Percentiles rank a stretch among this genome's conserved stretches.
Conservation (phyloP, 1,284 basidiomycete genomes). For the Pseudozyma sp. region DNA sequence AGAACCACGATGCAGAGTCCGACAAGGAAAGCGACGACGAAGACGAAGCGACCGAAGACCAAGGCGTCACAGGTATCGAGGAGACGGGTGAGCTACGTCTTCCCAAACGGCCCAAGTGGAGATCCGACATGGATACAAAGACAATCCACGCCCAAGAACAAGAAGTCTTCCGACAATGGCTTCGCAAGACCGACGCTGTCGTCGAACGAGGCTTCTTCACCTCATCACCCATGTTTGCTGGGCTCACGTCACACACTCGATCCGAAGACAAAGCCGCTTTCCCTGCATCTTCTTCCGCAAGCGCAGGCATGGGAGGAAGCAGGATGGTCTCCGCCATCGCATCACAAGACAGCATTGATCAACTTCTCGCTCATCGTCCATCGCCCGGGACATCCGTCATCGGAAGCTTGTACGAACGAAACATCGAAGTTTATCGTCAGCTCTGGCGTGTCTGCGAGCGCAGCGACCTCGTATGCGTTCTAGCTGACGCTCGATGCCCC, state of each 20-base stretch:
- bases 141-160: conserved; percentile 53
- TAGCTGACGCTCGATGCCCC: conserved; percentile 88
- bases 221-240: conserved; percentile 43
- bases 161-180: conserved; percentile 56
- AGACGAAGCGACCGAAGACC: conserved; percentile 10
- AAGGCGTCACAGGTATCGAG: conserved; percentile 31
- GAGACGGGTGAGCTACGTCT: conserved; percentile 43
- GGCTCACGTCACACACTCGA: conserved; percentile 33
- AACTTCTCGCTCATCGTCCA: conserved; percentile 30
- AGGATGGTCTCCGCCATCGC: conserved; percentile 40
- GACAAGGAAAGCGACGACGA: conserved; percentile 11
- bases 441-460: conserved; percentile 69
- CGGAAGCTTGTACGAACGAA: conserved; percentile 74
- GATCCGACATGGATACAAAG: conserved; percentile 51
- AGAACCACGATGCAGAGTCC: conserved; percentile 1
- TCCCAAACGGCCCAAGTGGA: conserved; percentile 57
- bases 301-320: conserved; percentile 29
- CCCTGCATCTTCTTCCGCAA: neutral
- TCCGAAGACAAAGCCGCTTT: conserved; percentile 36
- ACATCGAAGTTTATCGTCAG: conserved; percentile 58
- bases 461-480: conserved; percentile 83
- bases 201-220: conserved; percentile 53
- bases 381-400: conserved; percentile 71
- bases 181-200: conserved; percentile 47
- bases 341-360: conserved; percentile 28